Evolutionary conservation across 768 basidiomycete genomes (phyloP).

Genomic region (Boletus huronensis): DNA sequence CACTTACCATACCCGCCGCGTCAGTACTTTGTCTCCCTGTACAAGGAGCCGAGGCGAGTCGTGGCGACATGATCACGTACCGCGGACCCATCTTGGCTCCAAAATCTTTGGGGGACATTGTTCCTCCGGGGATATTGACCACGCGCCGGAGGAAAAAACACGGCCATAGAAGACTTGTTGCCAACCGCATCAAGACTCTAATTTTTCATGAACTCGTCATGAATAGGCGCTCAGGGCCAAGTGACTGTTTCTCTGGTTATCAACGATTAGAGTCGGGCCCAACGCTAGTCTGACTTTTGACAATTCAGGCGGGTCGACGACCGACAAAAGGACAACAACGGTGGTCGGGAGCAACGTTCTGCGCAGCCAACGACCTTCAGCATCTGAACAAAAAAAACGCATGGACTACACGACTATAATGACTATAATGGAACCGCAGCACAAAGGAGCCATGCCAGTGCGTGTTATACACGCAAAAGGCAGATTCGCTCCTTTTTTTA

Average conservation of each 20-base stretch:
- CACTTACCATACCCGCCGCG: background rate
- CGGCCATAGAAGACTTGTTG: too few species aligned
- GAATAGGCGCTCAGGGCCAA: background rate
- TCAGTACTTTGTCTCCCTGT: background rate
- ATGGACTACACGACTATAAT: constrained; percentile 56
- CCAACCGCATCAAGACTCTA: background rate
- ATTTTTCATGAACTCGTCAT: background rate
- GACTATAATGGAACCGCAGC: constrained; percentile 63
- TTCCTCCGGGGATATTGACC: constrained; percentile 6
- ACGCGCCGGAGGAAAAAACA: background rate
- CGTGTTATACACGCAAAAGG: constrained; percentile 43
- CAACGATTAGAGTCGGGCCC: background rate
- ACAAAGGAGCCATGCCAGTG: constrained; percentile 83
- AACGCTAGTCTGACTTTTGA: background rate
- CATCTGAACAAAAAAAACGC: constrained; percentile 6
- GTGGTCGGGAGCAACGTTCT: constrained; percentile 5
- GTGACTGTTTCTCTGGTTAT: background rate
- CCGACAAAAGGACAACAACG: background rate
- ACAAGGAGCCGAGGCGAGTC: background rate
- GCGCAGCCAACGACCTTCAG: constrained; percentile 7
- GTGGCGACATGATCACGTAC: constrained; percentile 8
- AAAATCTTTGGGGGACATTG: background rate
- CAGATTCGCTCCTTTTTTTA: constrained; percentile 69
- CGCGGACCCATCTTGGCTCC: background rate
- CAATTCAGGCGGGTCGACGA: background rate